A percentile compares a stretch with the other conserved stretches of the same genome.
Conservation (phyloP, 2,329 filamentous ascomycete genomes). For the Aschersonia sp. region DNA sequence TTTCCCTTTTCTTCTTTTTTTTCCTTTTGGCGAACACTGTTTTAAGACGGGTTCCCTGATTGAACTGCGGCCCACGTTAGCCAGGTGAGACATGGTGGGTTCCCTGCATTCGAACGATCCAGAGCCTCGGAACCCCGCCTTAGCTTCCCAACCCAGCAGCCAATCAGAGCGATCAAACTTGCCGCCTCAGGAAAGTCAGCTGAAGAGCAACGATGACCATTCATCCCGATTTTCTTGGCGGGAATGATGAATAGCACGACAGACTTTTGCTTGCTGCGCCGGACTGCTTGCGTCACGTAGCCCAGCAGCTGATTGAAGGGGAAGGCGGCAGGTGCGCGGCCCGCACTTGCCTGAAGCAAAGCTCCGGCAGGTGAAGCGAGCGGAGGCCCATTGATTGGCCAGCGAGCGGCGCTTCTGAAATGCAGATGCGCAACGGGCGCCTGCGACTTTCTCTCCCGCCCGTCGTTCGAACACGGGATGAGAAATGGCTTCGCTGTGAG, state of each 20-base stretch:
- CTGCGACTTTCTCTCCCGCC: background rate
- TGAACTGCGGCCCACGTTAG: no score
- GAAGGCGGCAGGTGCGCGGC: background rate
- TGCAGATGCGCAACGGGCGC: constrained; percentile 2
- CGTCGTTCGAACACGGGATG: background rate
- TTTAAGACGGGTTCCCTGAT: no score
- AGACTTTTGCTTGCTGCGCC: no score
- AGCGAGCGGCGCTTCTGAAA: background rate
- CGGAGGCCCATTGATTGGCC: constrained; percentile 12
- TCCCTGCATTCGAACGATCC: no score
- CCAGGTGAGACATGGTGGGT: no score
- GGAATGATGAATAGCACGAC: no score
- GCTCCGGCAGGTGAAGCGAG: constrained; percentile 5
- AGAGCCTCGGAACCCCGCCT: no score
- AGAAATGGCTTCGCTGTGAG: no score
- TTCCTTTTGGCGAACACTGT: no score
- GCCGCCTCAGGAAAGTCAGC: background rate
- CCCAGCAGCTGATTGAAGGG: background rate
- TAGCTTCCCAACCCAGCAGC: background rate
- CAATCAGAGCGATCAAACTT: background rate
- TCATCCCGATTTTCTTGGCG: no score
- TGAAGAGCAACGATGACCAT: background rate
- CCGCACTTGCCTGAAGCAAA: constrained; percentile 1
- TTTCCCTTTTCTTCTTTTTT: no score
- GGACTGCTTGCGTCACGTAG: no score